phyloP scores from a whole-genome alignment of 192 early-diverging fungal species.

The Chytriomyces hyalinus region DNA sequence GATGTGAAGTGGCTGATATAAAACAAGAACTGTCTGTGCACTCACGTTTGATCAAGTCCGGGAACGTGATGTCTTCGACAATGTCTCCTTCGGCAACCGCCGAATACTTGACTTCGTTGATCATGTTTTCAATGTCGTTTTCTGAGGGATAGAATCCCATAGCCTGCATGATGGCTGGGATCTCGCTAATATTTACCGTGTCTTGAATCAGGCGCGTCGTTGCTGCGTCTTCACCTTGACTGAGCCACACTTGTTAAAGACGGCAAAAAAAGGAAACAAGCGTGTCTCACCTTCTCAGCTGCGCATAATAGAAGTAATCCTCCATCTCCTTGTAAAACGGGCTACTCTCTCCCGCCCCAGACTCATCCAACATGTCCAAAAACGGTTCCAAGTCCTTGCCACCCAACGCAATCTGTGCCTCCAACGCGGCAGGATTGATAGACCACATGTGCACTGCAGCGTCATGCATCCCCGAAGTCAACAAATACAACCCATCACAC shows the following conservation, averaged over 20 bases:
- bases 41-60: conserved; percentile 61
- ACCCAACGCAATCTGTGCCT: conserved; percentile 48
- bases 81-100: conserved; percentile 41
- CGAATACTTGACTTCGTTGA: conserved; percentile 64
- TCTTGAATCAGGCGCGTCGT: conserved; percentile 46
- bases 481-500: conserved; percentile 46
- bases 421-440: conserved; percentile 44
- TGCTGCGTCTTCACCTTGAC: conserved; percentile 61
- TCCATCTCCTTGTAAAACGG: conserved; percentile 64
- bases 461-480: conserved; percentile 55
- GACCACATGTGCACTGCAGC: conserved; percentile 60
- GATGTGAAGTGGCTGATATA: background rate
- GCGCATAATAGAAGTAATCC: conserved; percentile 71
- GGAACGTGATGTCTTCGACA: conserved; percentile 48
- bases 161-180: conserved; percentile 63
- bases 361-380: conserved; percentile 57
- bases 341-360: conserved; percentile 35
- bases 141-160: conserved; percentile 64
- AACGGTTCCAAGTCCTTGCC: conserved; percentile 58
- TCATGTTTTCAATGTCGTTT: conserved; percentile 63
- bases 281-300: conserved; percentile 49
- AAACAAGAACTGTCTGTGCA: background rate
- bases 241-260: background rate
- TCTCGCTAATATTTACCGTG: conserved; percentile 48
- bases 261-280: too few relatives aligned